phyloP scores from a whole-genome alignment of 331 rosid species.

The Malus hybrid region DNA sequence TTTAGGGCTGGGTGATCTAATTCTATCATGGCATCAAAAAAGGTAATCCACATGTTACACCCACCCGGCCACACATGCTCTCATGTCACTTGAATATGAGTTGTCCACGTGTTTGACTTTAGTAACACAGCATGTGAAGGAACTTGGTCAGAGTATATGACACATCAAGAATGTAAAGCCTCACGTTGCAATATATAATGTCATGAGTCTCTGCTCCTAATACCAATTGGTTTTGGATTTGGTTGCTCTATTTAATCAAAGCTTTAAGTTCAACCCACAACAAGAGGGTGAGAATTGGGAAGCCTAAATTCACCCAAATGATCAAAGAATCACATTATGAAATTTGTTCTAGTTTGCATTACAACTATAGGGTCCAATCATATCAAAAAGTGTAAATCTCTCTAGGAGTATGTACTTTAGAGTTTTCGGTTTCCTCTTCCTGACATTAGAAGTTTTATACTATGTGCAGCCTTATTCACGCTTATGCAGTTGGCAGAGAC shows the following conservation, averaged over 20 bases:
- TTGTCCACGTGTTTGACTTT: not conserved
- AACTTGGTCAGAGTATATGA: not conserved
- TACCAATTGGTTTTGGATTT: not conserved
- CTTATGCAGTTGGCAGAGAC: slow-evolving; percentile 99
- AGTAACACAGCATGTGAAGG: not conserved
- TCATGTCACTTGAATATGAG: not conserved
- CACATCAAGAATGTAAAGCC: not conserved
- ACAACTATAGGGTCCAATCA: not conserved
- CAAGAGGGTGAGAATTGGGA: not conserved
- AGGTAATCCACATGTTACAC: not conserved
- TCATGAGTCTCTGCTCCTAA: not conserved
- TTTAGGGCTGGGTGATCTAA: not conserved
- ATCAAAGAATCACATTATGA: not conserved
- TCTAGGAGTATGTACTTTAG: not conserved
- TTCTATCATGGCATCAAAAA: not conserved
- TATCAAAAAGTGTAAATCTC: not conserved
- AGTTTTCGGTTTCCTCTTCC: not conserved
- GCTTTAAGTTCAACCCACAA: not conserved
- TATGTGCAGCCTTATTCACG: slow-evolving; percentile 92
- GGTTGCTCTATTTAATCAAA: not conserved
- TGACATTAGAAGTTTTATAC: slow-evolving; percentile 29
- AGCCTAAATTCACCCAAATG: not conserved
- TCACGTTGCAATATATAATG: not conserved
- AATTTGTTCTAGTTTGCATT: not conserved
- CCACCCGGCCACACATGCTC: not conserved